phyloP scores from a whole-genome alignment of 225 moss, liverwort and hornwort genomes.

The Asterella californica region DNA sequence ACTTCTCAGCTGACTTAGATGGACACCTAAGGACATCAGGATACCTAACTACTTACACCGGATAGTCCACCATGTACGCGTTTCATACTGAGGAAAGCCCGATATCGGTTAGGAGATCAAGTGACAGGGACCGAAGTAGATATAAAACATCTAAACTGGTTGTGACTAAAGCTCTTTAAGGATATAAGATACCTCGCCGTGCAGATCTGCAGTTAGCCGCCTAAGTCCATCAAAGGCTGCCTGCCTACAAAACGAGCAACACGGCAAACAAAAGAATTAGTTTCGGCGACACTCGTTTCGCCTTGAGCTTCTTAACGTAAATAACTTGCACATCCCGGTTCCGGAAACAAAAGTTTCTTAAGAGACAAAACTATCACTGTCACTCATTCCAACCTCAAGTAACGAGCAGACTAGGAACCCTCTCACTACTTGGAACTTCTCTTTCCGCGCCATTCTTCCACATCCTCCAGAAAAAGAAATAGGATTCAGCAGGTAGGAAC shows the following conservation, averaged over 20 bases:
- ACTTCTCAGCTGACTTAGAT: not conserved
- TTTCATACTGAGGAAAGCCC: not conserved
- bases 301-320: not conserved
- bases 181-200: slow-evolving; percentile 57
- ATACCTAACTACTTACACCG: not conserved
- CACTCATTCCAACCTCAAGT: too few relatives aligned
- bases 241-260: slow-evolving; percentile 46
- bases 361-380: too few relatives aligned
- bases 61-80: not conserved
- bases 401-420: not conserved
- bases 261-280: not conserved
- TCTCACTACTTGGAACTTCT: not conserved
- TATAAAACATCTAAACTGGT: not conserved
- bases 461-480: not conserved
- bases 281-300: not conserved
- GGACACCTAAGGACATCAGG: not conserved
- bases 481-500: not conserved
- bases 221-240: slow-evolving; percentile 95
- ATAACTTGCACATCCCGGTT: not conserved
- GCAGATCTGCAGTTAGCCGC: slow-evolving; percentile 65
- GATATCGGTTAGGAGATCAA: not conserved
- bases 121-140: not conserved
- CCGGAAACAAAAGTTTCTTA: too few relatives aligned
- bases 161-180: not conserved
- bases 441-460: not conserved